Percentiles rank a stretch among this genome's conserved stretches.
These are phyloP conservation scores for Hortiboletus rubellus DNA, from an alignment of 1,284 basidiomycete species.

Conservation along the genomic window DNA sequence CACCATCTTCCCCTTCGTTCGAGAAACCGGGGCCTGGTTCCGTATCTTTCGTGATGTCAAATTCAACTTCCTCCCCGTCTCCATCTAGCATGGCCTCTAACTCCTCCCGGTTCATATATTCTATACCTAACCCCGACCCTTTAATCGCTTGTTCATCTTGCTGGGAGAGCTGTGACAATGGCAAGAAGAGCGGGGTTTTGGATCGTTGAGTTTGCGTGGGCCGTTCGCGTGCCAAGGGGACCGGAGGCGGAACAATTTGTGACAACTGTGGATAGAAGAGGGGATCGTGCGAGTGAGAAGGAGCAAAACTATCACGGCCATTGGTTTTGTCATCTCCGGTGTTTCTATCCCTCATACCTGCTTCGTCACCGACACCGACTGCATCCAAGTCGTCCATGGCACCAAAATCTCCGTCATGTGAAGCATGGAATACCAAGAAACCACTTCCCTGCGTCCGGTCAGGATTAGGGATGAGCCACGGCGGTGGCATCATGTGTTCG, in stretches of 20 bases:
- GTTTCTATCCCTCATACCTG: slow-evolving; percentile 1
- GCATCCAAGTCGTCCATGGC: slow-evolving; percentile 10
- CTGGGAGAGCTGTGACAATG: slow-evolving; percentile 58
- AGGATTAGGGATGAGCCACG: slow-evolving; percentile 22
- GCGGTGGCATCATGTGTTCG: slow-evolving; percentile 33
- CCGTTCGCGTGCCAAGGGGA: slow-evolving; percentile 48
- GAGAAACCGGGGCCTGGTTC: not conserved
- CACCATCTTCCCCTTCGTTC: slow-evolving; percentile 11
- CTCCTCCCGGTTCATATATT: slow-evolving; percentile 63
- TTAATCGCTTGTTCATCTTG: slow-evolving; percentile 51
- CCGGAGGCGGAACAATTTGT: slow-evolving; percentile 22
- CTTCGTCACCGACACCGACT: not conserved
- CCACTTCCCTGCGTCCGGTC: slow-evolving; percentile 12
- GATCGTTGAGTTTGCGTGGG: slow-evolving; percentile 16
- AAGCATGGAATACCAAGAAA: slow-evolving; percentile 11
- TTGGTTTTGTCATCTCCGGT: not conserved
- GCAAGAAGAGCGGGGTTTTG: slow-evolving; percentile 63
- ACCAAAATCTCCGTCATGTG: slow-evolving; percentile 22
- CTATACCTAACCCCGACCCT: slow-evolving; percentile 61
- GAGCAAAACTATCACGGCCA: not conserved
- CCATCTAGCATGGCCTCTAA: slow-evolving; percentile 63
- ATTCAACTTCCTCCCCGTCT: slow-evolving; percentile 62
- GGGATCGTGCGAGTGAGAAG: slow-evolving; percentile 12
- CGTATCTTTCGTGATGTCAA: slow-evolving; percentile 31
- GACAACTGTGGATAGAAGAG: slow-evolving; percentile 33